Percentiles rank a stretch among this genome's conserved stretches.
phyloP scores from a whole-genome alignment of 1,284 basidiomycete species.

The Melanopsichium pennsylvanicum region DNA sequence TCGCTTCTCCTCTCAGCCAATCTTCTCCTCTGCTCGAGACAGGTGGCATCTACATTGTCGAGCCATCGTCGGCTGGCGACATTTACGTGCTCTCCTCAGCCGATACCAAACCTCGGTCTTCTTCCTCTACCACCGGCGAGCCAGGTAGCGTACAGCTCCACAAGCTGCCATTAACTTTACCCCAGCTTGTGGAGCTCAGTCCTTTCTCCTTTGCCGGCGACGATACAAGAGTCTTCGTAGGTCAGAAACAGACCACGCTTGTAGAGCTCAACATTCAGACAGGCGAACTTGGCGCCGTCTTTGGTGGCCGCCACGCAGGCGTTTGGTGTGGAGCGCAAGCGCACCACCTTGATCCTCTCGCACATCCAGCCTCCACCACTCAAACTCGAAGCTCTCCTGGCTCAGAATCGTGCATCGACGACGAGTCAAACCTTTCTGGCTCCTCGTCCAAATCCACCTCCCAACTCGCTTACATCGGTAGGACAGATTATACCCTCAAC shows the following conservation, averaged over 20 bases:
- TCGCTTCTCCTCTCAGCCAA: slow-evolving; percentile 25
- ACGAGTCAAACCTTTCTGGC: slow-evolving; percentile 35
- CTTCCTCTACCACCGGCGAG: slow-evolving; percentile 10
- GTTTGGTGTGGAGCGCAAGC: slow-evolving; percentile 43
- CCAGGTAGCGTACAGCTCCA: slow-evolving; percentile 67
- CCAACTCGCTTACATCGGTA: slow-evolving; percentile 52
- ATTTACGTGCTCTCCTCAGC: slow-evolving; percentile 79
- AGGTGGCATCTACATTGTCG: slow-evolving; percentile 85
- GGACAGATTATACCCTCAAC: slow-evolving; percentile 64
- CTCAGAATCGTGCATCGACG: slow-evolving; percentile 43
- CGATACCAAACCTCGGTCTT: slow-evolving; percentile 3
- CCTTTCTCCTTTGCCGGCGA: slow-evolving; percentile 80
- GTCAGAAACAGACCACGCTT: slow-evolving; percentile 82
- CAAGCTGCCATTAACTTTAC: slow-evolving; percentile 82
- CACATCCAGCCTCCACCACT: neutral
- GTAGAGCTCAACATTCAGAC: slow-evolving; percentile 82
- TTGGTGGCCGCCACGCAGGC: slow-evolving; percentile 68
- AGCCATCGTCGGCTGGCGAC: slow-evolving; percentile 82
- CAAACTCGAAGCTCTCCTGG: neutral
- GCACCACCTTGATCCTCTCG: slow-evolving; percentile 13
- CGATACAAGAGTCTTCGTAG: slow-evolving; percentile 79
- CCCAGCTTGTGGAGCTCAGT: slow-evolving; percentile 84
- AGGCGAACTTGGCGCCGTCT: slow-evolving; percentile 78
- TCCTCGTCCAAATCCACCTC: slow-evolving; percentile 35
- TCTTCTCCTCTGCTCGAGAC: slow-evolving; percentile 68